Base-by-base conservation (phyloP, 2,329 filamentous ascomycete genomes). In the Bertia moriformis region DNA sequence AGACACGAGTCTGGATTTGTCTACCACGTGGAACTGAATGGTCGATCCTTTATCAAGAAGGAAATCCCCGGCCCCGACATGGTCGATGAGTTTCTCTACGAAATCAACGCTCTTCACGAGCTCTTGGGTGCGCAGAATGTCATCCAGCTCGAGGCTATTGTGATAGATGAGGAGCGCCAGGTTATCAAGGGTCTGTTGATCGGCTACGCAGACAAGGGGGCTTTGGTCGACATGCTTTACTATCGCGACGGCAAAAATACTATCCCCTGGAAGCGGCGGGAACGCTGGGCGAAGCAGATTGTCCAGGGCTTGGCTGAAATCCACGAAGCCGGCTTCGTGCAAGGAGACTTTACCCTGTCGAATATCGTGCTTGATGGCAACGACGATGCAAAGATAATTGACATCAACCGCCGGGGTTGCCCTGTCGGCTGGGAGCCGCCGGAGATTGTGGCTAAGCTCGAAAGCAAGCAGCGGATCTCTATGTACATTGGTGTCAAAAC, bases 401-500 rank as follows among this genome's bases (percentile, higher is more conserved):
- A 98, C 58, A 95, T 98, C 62, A 98, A 98, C 61, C 73, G 91
- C 40, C 72, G 91, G 49, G 91, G 91, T n/a, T 98, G 91, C 51
- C 91, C 91, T 0, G 84, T 96, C 3, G 89, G 89, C 18, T 98
- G 91, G 91, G 91, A 98, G 48, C 88, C 91, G 2, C 91, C 91
- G 3, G 91, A 98, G 59, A 82, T 93, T 41, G 81, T 79, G 14
- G 72, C 74, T 4, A 74, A 96, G 40, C 86, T 96, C 43, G 79
- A 89, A 46, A 88, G 79, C 56, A 84, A 83, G 42, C 88, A 95
- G 57, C 74, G 86, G 19, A 88, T 98, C 39, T 83, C 84, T 36
- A 94, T 96, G 80, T 95, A 93, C 52, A 96, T 98, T 53, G 89
- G 91, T 12, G 87, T 95, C 54, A 98, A 98, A 60, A 94, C 89